phyloP scores from a whole-genome alignment of 1,284 basidiomycete genomes.

The Cryptococcus sp. region DNA sequence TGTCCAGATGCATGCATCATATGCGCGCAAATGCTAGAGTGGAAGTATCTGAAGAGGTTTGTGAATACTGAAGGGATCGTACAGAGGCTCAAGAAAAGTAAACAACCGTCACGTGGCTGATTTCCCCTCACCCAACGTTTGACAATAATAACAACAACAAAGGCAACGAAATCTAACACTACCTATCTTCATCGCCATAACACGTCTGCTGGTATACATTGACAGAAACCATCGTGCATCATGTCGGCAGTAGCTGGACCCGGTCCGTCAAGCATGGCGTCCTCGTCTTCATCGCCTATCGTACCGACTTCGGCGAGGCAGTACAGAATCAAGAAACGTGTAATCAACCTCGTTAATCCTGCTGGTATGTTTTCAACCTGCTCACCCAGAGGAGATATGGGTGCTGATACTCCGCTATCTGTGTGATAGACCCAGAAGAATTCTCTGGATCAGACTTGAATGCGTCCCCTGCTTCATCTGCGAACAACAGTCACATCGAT shows the following conservation, averaged over 20 bases:
- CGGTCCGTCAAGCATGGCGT: constrained; percentile 31
- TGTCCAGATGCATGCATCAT: background rate
- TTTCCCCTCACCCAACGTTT: constrained; percentile 2
- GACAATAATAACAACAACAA: background rate
- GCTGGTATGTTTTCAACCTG: constrained; percentile 23
- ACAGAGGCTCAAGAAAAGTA: constrained; percentile 2
- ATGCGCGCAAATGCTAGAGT: background rate
- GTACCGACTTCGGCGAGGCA: constrained; percentile 26
- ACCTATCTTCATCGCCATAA: background rate
- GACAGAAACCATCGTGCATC: background rate
- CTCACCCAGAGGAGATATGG: background rate
- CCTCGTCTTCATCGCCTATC: constrained; percentile 26
- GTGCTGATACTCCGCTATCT: background rate
- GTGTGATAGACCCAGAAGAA: constrained; percentile 25
- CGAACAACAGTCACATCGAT: constrained; percentile 1
- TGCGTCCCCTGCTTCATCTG: constrained; percentile 14
- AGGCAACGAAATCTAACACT: background rate
- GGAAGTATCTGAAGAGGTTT: background rate
- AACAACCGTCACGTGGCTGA: constrained; percentile 21
- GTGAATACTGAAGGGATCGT: background rate
- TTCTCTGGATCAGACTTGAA: constrained; percentile 19
- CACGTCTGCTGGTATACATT: background rate
- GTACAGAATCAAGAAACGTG: constrained; percentile 27
- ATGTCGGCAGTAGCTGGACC: constrained; percentile 24
- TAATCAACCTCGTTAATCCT: constrained; percentile 40